Conservation (phyloP, 768 basidiomycete genomes). For the Coprinopsis marcescibilis region DNA sequence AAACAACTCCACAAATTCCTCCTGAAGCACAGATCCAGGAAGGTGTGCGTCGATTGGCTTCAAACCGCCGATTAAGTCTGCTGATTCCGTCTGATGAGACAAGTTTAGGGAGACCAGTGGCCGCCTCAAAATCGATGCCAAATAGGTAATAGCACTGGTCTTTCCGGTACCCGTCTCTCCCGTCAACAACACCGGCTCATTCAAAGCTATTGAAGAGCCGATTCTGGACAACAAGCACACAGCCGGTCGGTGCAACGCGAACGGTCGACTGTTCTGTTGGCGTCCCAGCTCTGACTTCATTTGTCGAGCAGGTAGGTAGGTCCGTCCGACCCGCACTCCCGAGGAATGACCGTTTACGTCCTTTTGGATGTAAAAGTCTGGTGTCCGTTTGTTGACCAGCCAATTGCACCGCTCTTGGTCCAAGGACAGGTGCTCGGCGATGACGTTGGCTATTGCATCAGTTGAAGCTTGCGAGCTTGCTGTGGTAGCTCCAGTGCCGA, state of each 20-base stretch:
- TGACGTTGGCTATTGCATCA: conserved; percentile 42
- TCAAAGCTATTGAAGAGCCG: conserved; percentile 59
- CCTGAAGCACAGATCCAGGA: conserved; percentile 65
- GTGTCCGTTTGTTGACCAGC: conserved; percentile 59
- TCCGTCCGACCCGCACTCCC: conserved; percentile 58
- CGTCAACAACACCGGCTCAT: conserved; percentile 84
- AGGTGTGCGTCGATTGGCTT: conserved; percentile 90
- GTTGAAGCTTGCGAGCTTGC: conserved; percentile 43
- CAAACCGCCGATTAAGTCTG: conserved; percentile 91
- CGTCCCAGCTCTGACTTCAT: conserved; percentile 30
- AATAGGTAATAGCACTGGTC: conserved; percentile 85
- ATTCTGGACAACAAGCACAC: conserved; percentile 75
- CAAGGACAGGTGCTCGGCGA: conserved; percentile 61
- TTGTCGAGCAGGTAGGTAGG: conserved; percentile 45
- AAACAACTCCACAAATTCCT: conserved; percentile 76
- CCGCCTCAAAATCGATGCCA: conserved; percentile 71
- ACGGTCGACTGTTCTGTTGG: conserved; percentile 51
- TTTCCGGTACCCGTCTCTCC: conserved; percentile 99
- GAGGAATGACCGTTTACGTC: conserved; percentile 56
- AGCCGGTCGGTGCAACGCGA: conserved; percentile 86
- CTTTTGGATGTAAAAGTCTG: conserved; percentile 63
- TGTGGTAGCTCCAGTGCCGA: conserved; percentile 61
- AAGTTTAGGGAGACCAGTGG: conserved; percentile 87
- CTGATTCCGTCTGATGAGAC: conserved; percentile 93
- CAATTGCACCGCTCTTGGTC: conserved; percentile 66